phyloP scores from a whole-genome alignment of 331 rosid genomes.

The Ulmus americana region DNA sequence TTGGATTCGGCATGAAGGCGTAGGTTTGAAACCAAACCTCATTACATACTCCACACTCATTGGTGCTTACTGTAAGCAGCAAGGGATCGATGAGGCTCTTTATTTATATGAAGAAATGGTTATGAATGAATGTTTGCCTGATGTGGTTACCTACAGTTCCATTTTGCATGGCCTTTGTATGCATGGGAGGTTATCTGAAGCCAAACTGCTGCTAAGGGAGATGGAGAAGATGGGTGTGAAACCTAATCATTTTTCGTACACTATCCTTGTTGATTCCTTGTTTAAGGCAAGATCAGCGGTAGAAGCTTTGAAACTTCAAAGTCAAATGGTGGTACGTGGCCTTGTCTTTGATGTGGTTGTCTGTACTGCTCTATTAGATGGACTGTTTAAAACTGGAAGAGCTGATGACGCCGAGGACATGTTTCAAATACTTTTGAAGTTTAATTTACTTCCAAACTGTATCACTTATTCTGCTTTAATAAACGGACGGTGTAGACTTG shows the following conservation, averaged over 20 bases:
- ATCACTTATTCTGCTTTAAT: slow-evolving; percentile 68
- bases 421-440: slow-evolving; percentile 44
- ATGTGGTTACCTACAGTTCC: slow-evolving; percentile 60
- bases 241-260: slow-evolving; percentile 66
- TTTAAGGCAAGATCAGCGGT: slow-evolving; percentile 49
- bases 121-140: slow-evolving; percentile 55
- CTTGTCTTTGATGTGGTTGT: slow-evolving; percentile 51
- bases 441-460: slow-evolving; percentile 54
- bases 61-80: slow-evolving; percentile 43
- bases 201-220: slow-evolving; percentile 54
- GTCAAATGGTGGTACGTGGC: slow-evolving; percentile 74
- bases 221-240: slow-evolving; percentile 63
- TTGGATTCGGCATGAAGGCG: slow-evolving; percentile 11
- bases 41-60: slow-evolving; percentile 56
- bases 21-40: slow-evolving; percentile 46
- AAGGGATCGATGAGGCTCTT: slow-evolving; percentile 53
- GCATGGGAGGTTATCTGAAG: slow-evolving; percentile 65
- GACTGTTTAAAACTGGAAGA: slow-evolving; percentile 68
- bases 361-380: slow-evolving; percentile 63
- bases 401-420: slow-evolving; percentile 49
- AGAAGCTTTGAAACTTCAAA: slow-evolving; percentile 59
- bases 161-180: slow-evolving; percentile 68
- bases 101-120: slow-evolving; percentile 70
- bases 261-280: slow-evolving; percentile 52
- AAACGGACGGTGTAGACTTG: slow-evolving; percentile 61